Evolutionary conservation across 805 yeast species (phyloP), one percentile per base, ranked within the genome.

Genomic region (Candida vaughaniae): DNA sequence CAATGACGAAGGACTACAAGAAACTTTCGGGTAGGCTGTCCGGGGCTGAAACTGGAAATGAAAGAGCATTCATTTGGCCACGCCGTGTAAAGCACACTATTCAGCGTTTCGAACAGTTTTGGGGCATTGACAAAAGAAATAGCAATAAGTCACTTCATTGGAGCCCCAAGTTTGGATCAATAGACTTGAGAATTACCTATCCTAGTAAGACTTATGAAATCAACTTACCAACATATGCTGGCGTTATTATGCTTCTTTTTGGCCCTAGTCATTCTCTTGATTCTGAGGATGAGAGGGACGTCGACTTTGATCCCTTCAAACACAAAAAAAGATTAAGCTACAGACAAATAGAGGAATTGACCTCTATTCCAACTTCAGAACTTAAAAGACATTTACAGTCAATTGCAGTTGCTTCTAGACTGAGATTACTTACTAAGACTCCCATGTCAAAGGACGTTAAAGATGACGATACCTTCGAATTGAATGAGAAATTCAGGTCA

Each of bases 161-260:
- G 97, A 81, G 88, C 25, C 86, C 90, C 16, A 80, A 80, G 46
- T 76, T 86, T 52, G 95, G 96, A 5, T 78, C 86, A 5, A 81
- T 87, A 41, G 97, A 90, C 50, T 69, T 91, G 37, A 70, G 84
- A 35, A 80, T 84, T 48, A 71, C 80, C 23, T 85, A 82, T 47
- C 80, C 82, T 4, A 73, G 79, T 22, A 74, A 77, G 32, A 75
- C 82, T 1, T 90, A 91, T 52, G 90, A 85, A 40, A 73, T 90
- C 29, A 85, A 80, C 44, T 73, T 89, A 77, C 82, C 96, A 0
- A 73, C 95, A 0, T 79, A 81, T 47, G 83, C 95, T 9, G 90
- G 85, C n/a, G 62, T 85, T 1, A 78, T 93, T 17, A 73, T 91
- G 55, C 57, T 86, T 38, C 71, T 89, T 28, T 91, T 93, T 57